Conservation (phyloP, 2,329 filamentous ascomycete genomes). For the Alternaria atra region DNA sequence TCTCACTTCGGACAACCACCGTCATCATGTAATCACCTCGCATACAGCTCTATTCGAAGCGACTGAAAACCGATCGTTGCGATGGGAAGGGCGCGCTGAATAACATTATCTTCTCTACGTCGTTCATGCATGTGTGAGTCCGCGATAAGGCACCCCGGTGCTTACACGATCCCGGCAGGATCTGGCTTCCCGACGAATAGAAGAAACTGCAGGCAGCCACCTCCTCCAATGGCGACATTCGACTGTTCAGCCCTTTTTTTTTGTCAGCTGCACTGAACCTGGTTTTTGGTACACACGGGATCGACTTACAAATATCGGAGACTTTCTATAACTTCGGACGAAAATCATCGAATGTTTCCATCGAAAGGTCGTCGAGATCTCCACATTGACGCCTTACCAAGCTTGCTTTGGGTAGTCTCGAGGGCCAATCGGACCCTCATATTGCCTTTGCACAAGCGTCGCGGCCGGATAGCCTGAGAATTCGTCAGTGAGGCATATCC, state of each 20-base stretch:
- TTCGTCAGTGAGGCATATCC: background rate
- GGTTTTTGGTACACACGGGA: background rate
- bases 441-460: background rate
- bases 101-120: background rate
- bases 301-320: background rate
- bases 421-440: background rate
- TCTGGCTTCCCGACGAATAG: background rate
- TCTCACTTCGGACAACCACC: background rate
- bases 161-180: background rate
- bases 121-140: background rate
- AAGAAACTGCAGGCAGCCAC: background rate
- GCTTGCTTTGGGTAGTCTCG: background rate
- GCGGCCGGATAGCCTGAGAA: background rate
- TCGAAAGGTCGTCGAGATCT: background rate
- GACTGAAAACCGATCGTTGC: background rate
- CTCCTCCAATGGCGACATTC: background rate
- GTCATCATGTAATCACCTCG: background rate
- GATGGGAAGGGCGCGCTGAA: background rate
- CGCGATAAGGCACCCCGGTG: background rate
- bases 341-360: background rate
- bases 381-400: background rate
- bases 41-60: background rate
- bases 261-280: background rate
- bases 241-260: background rate
- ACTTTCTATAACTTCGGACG: background rate